These are phyloP conservation scores for Aspergillus terreus DNA, from an alignment of 2,329 filamentous ascomycete genomes.

Conservation along the genomic window DNA sequence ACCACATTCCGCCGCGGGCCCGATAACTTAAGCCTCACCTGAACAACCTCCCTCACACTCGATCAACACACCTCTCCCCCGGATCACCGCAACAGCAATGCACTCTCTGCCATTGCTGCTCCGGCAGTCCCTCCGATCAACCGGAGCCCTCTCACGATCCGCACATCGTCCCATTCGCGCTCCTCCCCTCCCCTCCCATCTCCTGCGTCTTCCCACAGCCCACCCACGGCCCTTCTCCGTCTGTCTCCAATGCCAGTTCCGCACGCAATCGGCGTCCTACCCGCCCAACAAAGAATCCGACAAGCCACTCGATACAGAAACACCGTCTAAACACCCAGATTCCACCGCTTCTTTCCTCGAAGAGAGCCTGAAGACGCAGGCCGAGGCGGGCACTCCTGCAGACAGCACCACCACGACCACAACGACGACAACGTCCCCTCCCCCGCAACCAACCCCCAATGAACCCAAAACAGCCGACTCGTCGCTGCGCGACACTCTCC, in stretches of 20 bases:
- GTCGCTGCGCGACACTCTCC: constrained; percentile 21
- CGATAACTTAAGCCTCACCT: constrained; percentile 1
- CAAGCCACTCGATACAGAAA: constrained; percentile 15
- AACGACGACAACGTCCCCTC: background rate
- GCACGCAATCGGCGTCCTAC: constrained; percentile 24
- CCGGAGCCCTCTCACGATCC: constrained; percentile 21
- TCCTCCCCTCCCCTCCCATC: constrained; percentile 17
- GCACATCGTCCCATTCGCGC: constrained; percentile 16
- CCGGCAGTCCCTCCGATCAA: constrained; percentile 34
- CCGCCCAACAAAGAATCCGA: constrained; percentile 16
- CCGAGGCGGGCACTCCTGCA: constrained; percentile 17
- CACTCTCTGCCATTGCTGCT: constrained; percentile 39
- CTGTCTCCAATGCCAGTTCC: constrained; percentile 43
- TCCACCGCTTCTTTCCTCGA: constrained; percentile 24
- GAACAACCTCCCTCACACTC: constrained; percentile 2
- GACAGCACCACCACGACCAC: background rate
- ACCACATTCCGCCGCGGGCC: background rate
- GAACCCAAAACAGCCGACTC: too few species aligned
- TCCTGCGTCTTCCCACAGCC: constrained; percentile 18
- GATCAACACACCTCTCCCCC: constrained; percentile 16
- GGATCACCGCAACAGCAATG: constrained; percentile 31
- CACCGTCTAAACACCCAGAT: background rate
- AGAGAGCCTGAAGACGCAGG: constrained; percentile 12
- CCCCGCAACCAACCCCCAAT: background rate
- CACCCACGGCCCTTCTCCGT: constrained; percentile 32